phyloP scores from a whole-genome alignment of 1,284 basidiomycete species.

The Hemileia vastatrix region DNA sequence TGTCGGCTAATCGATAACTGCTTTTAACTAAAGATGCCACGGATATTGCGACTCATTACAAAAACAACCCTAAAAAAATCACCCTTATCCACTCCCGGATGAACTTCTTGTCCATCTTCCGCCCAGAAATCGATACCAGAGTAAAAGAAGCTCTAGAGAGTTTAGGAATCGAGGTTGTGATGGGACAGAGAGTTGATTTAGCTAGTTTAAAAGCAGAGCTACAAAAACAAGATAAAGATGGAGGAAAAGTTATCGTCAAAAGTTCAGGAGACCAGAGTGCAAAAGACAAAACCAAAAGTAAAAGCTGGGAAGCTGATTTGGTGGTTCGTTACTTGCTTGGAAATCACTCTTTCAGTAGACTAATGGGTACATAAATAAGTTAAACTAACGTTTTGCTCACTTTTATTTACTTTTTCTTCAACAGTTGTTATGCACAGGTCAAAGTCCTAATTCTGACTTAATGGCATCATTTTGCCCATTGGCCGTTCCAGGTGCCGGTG shows the following conservation, averaged over 20 bases:
- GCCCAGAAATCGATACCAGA: constrained; percentile 6
- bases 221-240: background rate
- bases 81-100: constrained; percentile 11
- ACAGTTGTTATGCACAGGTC: constrained; percentile 16
- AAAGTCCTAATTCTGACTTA: constrained; percentile 10
- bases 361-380: too few relatives aligned
- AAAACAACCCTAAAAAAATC: constrained; percentile 6
- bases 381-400: too few relatives aligned
- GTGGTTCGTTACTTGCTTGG: background rate
- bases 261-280: background rate
- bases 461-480: constrained; percentile 22
- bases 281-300: too few relatives aligned
- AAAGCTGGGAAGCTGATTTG: constrained; percentile 16
- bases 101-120: constrained; percentile 8
- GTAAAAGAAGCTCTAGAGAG: background rate
- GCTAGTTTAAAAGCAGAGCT: background rate
- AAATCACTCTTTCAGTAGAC: too few relatives aligned
- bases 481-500: constrained; percentile 7
- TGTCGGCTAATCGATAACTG: background rate
- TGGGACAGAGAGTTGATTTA: constrained; percentile 14
- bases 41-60: constrained; percentile 14
- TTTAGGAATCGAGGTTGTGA: background rate
- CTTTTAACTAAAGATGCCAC: background rate
- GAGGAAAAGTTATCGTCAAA: background rate
- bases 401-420: too few relatives aligned